Conservation (phyloP, 1,139 yeast species). For the Lodderomyces jiufengensis region DNA sequence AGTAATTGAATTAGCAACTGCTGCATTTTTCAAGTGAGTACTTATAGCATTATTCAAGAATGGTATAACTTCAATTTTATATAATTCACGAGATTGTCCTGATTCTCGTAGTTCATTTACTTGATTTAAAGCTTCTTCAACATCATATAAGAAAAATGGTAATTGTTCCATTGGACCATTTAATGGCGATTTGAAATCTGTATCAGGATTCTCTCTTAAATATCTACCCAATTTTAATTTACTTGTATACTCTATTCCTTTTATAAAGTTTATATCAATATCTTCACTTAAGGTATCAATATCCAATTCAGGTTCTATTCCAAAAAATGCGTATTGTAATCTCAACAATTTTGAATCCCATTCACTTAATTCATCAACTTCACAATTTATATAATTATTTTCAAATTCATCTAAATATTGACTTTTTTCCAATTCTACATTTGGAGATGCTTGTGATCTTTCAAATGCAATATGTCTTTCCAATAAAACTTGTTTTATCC, state of each 20-base stretch:
- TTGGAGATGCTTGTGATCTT: conserved; percentile 50
- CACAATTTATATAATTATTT: conserved; percentile 54
- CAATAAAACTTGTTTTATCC: conserved; percentile 81
- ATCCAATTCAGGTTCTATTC: conserved; percentile 53
- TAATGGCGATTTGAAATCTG: conserved; percentile 27
- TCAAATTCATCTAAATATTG: conserved; percentile 56
- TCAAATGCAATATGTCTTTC: conserved; percentile 78
- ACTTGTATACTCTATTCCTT: conserved; percentile 68
- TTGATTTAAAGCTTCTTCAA: conserved; percentile 52
- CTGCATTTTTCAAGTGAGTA: conserved; percentile 16
- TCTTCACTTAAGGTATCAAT: conserved; percentile 46
- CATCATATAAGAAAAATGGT: conserved; percentile 41
- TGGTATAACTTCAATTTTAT: conserved; percentile 42
- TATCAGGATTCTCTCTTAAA: conserved; percentile 19
- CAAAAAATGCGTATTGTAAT: conserved; percentile 77
- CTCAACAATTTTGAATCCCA: conserved; percentile 70
- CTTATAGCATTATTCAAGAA: conserved; percentile 36
- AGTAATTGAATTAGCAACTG: neutral
- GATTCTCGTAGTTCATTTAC: conserved; percentile 42
- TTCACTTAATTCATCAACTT: conserved; percentile 54
- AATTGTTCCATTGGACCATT: conserved; percentile 41
- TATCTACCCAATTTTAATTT: conserved; percentile 52
- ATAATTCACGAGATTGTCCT: conserved; percentile 26
- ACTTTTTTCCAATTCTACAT: conserved; percentile 31
- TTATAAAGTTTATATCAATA: conserved; percentile 50